Evolutionary conservation across 176 grass and related monocot genomes (phyloP).

Genomic region (Oryza officinalis): DNA sequence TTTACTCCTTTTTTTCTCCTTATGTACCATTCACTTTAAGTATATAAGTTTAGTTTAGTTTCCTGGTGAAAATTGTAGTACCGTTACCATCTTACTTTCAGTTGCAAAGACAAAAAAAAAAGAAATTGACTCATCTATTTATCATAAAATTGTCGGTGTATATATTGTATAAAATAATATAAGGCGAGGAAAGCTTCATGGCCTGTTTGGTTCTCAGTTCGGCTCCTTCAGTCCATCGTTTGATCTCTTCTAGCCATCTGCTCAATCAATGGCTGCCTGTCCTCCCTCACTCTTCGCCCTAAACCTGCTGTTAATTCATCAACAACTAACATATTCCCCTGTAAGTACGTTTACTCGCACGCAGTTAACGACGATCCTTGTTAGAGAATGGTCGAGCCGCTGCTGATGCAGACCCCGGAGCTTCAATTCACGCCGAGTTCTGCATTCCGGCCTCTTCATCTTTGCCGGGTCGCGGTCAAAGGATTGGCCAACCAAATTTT

Average conservation of each 20-base stretch:
- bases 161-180: too few species aligned
- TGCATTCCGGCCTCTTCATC: slow-evolving; percentile 42
- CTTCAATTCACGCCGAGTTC: background rate
- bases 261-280: background rate
- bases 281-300: background rate
- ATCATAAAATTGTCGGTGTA: background rate
- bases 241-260: too few species aligned
- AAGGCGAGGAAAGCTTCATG: too few species aligned
- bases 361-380: background rate
- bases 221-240: too few species aligned
- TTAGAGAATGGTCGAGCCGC: background rate
- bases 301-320: background rate
- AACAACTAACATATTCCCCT: background rate
- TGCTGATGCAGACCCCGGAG: background rate
- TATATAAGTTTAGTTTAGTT: too few species aligned
- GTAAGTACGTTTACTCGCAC: background rate
- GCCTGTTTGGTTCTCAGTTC: too few species aligned
- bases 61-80: background rate
- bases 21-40: background rate
- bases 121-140: background rate
- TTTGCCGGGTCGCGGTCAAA: too few species aligned
- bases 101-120: background rate
- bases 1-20: background rate
- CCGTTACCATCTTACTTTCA: background rate
- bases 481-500: too few species aligned